Base-by-base conservation (phyloP, 1,139 yeast species). In the Pichiaceae sp. region DNA sequence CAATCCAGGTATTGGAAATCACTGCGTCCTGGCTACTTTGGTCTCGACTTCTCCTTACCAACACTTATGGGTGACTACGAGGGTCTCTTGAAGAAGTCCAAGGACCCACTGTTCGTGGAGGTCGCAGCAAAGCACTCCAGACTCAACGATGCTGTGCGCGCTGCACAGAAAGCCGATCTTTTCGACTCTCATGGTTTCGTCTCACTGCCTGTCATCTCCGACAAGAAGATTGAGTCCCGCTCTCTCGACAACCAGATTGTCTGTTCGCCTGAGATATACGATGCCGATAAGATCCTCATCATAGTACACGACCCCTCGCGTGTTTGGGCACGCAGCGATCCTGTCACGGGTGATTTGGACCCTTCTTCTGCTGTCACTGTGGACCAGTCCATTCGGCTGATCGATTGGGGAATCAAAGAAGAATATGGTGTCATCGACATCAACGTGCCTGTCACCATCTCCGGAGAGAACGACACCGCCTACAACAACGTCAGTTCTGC, bases 221-320 rank as follows among this genome's bases (percentile, higher is more conserved):
- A 63, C 42, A 60, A 72, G 31, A 64, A 69, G 15, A 45, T 47
- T 1, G 72, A 68, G 33, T 58, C 68, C 33, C 68, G 72, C 12
- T 61, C 72, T 3, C 67, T 72, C 37, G 82, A 76, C 17, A 84
- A 86, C 46, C 78, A 84, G 39, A 73, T 89, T 11, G 57, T 89
- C 36, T 84, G 94, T 23, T 76, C 95, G 15, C 82, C 87, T 4
- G 74, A 78, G 43, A 71, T 89, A 18, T 78, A 78, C 54, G 69
- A 74, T 11, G 66, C 78, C 33, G 70, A 75, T 17, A 74, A 82
- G 6, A 59, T 89, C 7, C 64, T 87, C 14, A 65, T 91, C 14
- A 60, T 85, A 7, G 75, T 89, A 12, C 97, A 89, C 57, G 97
- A 89, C 51, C 87, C 97, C 2, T 89, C 96, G 2, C 94, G 87